A percentile compares a stretch with the other conserved stretches of the same genome.
Evolutionary conservation across 805 yeast genomes (phyloP).

Genomic region (Alloascoidea africana): DNA sequence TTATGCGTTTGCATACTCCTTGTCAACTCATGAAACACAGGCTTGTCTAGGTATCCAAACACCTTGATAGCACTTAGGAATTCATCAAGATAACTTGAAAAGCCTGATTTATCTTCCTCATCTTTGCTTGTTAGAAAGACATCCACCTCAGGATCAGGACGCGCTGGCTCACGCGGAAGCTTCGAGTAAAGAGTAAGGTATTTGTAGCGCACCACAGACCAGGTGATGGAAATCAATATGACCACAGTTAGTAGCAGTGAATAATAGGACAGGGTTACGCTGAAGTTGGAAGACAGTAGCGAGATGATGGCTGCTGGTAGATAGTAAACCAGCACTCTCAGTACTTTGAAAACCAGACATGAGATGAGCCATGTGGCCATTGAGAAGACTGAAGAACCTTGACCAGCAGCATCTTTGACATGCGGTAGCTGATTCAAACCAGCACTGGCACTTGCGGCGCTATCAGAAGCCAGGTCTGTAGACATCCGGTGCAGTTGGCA

Average conservation of each 20-base stretch:
- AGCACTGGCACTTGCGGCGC: too few relatives aligned
- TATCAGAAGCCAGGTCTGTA: too few relatives aligned
- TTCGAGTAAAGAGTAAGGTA: slow-evolving; percentile 51
- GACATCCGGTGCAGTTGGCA: too few relatives aligned
- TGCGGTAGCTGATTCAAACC: too few relatives aligned
- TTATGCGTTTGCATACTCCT: slow-evolving; percentile 85
- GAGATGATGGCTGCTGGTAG: not conserved
- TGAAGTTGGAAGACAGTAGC: not conserved
- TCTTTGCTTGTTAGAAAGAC: slow-evolving; percentile 24
- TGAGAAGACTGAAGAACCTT: too few relatives aligned
- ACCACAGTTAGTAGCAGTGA: slow-evolving; percentile 11
- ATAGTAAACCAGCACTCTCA: not conserved
- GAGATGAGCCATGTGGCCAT: not conserved
- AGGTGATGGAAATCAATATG: slow-evolving; percentile 19
- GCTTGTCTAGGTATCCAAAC: slow-evolving; percentile 82
- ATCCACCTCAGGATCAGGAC: slow-evolving; percentile 30
- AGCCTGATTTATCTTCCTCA: slow-evolving; percentile 24
- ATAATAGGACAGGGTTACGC: slow-evolving; percentile 5
- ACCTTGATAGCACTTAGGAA: slow-evolving; percentile 83
- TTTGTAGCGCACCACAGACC: slow-evolving; percentile 42
- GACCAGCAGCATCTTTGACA: too few relatives aligned
- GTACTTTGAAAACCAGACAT: not conserved
- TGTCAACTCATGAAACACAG: slow-evolving; percentile 86
- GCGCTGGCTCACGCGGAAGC: slow-evolving; percentile 28
- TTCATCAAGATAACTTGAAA: slow-evolving; percentile 68